These are phyloP conservation scores for Bidens hawaiensis DNA, from an alignment of 140 eudicot species.

Conservation along the genomic window DNA sequence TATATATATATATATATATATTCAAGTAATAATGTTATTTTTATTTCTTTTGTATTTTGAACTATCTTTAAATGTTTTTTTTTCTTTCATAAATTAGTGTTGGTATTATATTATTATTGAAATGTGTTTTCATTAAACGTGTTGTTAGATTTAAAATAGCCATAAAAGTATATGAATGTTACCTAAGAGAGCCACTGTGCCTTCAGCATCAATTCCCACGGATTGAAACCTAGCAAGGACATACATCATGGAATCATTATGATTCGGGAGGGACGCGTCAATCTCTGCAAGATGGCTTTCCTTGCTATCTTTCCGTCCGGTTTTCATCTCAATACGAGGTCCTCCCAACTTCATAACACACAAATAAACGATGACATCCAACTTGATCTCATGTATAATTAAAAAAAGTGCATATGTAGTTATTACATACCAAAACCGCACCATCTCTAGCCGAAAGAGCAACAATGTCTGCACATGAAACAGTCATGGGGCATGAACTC, in stretches of 20 bases:
- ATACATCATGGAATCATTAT: conserved; percentile 48
- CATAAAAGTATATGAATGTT: neutral
- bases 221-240: conserved; percentile 61
- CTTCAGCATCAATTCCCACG: conserved; percentile 75
- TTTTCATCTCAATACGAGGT: conserved; percentile 70
- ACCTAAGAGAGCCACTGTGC: conserved; percentile 85
- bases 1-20: no score
- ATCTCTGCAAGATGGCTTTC: conserved; percentile 50
- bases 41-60: no score
- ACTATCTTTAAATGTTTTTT: no score
- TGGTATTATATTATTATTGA: no score
- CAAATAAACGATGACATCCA: neutral
- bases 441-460: conserved; percentile 93
- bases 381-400: neutral
- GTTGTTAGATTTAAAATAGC: neutral
- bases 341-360: conserved; percentile 66
- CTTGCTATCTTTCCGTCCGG: conserved; percentile 74
- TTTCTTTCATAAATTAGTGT: no score
- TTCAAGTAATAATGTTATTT: no score
- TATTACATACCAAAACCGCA: conserved; percentile 45
- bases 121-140: no score
- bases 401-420: neutral
- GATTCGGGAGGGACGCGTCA: conserved; percentile 55
- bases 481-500: conserved; percentile 62
- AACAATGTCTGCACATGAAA: conserved; percentile 82